These are phyloP conservation scores for Candida buenavistaensis DNA, from an alignment of 1,139 yeast genomes.

Conservation along the genomic window DNA sequence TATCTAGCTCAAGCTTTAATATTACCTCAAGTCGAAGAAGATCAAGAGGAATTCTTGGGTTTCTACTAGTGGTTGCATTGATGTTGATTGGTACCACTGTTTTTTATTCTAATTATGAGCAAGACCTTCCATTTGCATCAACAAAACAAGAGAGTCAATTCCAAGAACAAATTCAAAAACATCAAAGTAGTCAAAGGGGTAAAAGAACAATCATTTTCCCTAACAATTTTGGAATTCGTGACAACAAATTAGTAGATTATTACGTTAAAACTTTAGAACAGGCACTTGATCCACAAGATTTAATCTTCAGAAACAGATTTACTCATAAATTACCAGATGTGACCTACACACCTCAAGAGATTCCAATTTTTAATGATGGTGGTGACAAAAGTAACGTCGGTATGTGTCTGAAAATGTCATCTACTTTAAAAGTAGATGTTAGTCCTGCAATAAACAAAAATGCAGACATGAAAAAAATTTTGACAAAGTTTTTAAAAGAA, in stretches of 20 bases:
- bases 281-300: background rate
- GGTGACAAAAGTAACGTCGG: no score
- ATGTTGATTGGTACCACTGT: no score
- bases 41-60: no score
- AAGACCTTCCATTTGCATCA: no score
- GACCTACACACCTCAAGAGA: background rate
- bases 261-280: background rate
- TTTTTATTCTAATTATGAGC: no score
- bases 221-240: background rate
- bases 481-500: constrained; percentile 12
- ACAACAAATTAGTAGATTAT: constrained; percentile 1
- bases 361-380: constrained; percentile 1
- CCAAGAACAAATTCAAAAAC: background rate
- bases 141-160: background rate
- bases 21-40: no score
- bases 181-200: background rate
- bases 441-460: constrained; percentile 6
- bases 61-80: no score
- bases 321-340: background rate
- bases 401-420: background rate
- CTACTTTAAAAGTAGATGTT: background rate
- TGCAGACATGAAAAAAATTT: constrained; percentile 14
- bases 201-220: constrained; percentile 2
- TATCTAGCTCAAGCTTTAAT: no score
- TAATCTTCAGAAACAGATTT: background rate